Conservation (phyloP, 371 early-diverging fungal genomes). For the Mucor indicus region DNA sequence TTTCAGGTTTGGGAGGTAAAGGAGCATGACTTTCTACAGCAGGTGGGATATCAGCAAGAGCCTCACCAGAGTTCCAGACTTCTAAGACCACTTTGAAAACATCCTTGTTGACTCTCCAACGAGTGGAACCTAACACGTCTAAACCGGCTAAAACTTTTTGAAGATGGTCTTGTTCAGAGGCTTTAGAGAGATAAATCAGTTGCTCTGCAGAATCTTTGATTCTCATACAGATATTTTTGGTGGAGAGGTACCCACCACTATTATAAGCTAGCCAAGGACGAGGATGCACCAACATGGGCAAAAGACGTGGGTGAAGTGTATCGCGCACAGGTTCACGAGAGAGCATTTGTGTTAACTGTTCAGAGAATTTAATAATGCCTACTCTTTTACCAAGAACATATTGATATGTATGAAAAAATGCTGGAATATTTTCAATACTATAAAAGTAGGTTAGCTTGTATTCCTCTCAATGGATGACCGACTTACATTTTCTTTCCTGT, state of each 20-base stretch:
- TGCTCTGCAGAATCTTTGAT: conserved; percentile 76
- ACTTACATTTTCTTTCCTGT: conserved; percentile 51
- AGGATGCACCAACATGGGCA: conserved; percentile 96
- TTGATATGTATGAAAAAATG: conserved; percentile 79
- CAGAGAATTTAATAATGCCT: conserved; percentile 77
- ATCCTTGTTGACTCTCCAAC: conserved; percentile 86
- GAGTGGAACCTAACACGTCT: conserved; percentile 88
- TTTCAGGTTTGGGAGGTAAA: conserved; percentile 64
- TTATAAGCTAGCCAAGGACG: conserved; percentile 91
- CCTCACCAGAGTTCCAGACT: conserved; percentile 88
- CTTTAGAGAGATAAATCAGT: conserved; percentile 71
- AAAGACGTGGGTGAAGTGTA: conserved; percentile 69
- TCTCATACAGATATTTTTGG: conserved; percentile 73
- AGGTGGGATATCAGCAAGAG: conserved; percentile 68
- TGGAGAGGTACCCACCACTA: conserved; percentile 88
- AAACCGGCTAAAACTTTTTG: conserved; percentile 70
- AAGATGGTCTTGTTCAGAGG: conserved; percentile 77
- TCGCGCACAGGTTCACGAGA: conserved; percentile 61
- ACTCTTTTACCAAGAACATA: conserved; percentile 61
- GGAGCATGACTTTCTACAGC: conserved; percentile 32
- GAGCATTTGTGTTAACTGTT: conserved; percentile 69
- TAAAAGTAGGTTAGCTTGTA: background rate
- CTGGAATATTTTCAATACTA: conserved; percentile 64
- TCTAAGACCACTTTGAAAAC: conserved; percentile 78
- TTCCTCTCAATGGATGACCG: background rate